phyloP scores from a whole-genome alignment of 768 basidiomycete genomes.

The Leccinum disarticulatum region DNA sequence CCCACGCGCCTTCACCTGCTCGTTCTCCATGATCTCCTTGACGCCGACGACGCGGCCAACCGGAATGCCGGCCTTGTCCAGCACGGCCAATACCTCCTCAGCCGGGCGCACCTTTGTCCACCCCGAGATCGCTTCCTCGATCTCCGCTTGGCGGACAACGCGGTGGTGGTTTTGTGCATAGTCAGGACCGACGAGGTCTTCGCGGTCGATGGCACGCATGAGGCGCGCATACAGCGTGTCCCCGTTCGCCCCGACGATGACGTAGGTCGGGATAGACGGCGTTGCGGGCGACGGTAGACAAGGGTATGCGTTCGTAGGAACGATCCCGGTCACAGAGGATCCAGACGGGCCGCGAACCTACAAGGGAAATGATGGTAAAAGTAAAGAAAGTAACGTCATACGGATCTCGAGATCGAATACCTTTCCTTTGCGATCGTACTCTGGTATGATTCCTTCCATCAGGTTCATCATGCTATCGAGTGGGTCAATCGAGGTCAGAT shows the following conservation, averaged over 20 bases:
- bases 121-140: constrained; percentile 58
- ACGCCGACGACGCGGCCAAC: constrained; percentile 65
- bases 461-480: constrained; percentile 63
- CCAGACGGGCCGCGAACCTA: constrained; percentile 72
- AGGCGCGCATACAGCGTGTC: constrained; percentile 68
- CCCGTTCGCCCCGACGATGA: constrained; percentile 73
- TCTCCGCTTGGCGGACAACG: constrained; percentile 44
- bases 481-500: not conserved
- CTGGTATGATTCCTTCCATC: constrained; percentile 77
- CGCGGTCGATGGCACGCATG: constrained; percentile 58
- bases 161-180: constrained; percentile 47
- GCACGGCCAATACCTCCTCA: constrained; percentile 50
- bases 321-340: constrained; percentile 73
- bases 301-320: constrained; percentile 74
- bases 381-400: too few relatives aligned
- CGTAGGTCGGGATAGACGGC: constrained; percentile 46
- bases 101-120: constrained; percentile 55
- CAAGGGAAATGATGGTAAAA: not conserved
- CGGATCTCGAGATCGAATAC: constrained; percentile 33
- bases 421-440: constrained; percentile 70
- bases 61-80: constrained; percentile 57
- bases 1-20: constrained; percentile 55
- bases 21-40: constrained; percentile 58
- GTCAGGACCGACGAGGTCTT: constrained; percentile 56
- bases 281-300: constrained; percentile 49